phyloP scores from a whole-genome alignment of 2,329 filamentous ascomycete species.

The Dothideomycetes sp. region DNA sequence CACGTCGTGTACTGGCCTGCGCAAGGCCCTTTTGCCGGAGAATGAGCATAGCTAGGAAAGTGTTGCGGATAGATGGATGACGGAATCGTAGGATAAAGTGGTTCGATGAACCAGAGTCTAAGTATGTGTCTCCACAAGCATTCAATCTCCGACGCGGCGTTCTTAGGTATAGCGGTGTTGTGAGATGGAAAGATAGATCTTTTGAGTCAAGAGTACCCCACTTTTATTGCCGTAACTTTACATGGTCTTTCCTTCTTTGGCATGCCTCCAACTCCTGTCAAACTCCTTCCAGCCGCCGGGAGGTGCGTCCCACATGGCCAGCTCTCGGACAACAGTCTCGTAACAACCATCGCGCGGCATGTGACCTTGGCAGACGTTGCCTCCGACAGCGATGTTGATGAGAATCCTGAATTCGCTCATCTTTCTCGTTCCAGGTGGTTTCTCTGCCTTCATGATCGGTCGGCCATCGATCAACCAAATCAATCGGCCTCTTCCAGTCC shows the following conservation, averaged over 20 bases:
- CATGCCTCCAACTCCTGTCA: slow-evolving; percentile 37
- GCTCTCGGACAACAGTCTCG: slow-evolving; percentile 43
- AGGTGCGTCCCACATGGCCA: slow-evolving; percentile 43
- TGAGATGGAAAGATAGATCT: no score
- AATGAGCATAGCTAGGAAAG: no score
- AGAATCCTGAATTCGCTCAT: slow-evolving; percentile 47
- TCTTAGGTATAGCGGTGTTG: no score
- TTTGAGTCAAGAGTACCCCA: no score
- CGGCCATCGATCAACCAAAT: slow-evolving; percentile 50
- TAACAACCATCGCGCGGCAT: slow-evolving; percentile 43
- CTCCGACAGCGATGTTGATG: slow-evolving; percentile 53
- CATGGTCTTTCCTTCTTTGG: slow-evolving; percentile 12
- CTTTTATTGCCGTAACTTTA: no score
- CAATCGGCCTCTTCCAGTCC: slow-evolving; percentile 32
- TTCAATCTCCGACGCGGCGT: no score
- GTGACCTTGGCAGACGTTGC: slow-evolving; percentile 45
- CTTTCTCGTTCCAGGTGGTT: slow-evolving; percentile 41
- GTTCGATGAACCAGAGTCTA: no score
- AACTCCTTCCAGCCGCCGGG: slow-evolving; percentile 46
- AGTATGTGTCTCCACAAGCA: no score
- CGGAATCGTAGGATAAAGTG: no score
- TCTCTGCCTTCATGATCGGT: slow-evolving; percentile 45
- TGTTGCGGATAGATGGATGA: no score
- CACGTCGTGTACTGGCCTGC: no score
- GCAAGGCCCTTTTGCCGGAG: no score